phyloP scores from a whole-genome alignment of 208 protist genomes.

The Leishmania major region DNA sequence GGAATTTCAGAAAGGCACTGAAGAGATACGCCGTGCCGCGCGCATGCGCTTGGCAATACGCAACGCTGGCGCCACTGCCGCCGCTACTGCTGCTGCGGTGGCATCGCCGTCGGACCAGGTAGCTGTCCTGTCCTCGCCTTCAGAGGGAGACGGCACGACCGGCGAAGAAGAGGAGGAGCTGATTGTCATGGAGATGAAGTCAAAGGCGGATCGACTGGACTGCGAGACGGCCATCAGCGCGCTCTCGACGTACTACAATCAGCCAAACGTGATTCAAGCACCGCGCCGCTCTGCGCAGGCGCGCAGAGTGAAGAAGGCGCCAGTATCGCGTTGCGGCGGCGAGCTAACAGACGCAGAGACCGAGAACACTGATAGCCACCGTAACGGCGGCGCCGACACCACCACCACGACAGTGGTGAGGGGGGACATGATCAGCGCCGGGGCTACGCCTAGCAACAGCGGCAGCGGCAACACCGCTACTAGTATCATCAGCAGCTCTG shows the following conservation, averaged over 20 bases:
- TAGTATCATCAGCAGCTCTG: background rate
- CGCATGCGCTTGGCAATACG: constrained; percentile 36
- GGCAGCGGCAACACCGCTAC: background rate
- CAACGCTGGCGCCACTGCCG: constrained; percentile 4
- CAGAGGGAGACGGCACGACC: background rate
- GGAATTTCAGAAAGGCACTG: constrained; percentile 66
- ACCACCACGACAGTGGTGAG: constrained; percentile 3
- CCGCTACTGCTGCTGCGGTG: background rate
- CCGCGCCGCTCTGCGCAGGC: constrained; percentile 25
- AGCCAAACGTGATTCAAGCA: constrained; percentile 86
- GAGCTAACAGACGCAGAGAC: background rate
- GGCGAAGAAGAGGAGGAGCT: constrained; percentile 50
- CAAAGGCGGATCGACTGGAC: constrained; percentile 59
- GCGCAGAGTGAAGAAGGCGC: constrained; percentile 28
- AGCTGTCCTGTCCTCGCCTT: background rate
- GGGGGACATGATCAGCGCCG: constrained; percentile 19
- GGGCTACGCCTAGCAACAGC: background rate
- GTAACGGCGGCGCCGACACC: background rate
- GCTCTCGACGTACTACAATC: constrained; percentile 88
- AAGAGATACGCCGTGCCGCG: constrained; percentile 71
- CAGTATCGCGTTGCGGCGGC: constrained; percentile 2
- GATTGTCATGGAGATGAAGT: constrained; percentile 44
- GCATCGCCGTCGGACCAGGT: background rate
- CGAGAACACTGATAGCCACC: background rate
- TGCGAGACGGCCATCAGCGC: constrained; percentile 83